These are phyloP conservation scores for Dendrobium nobile DNA, from an alignment of 106 monocot genomes.

Conservation along the genomic window DNA sequence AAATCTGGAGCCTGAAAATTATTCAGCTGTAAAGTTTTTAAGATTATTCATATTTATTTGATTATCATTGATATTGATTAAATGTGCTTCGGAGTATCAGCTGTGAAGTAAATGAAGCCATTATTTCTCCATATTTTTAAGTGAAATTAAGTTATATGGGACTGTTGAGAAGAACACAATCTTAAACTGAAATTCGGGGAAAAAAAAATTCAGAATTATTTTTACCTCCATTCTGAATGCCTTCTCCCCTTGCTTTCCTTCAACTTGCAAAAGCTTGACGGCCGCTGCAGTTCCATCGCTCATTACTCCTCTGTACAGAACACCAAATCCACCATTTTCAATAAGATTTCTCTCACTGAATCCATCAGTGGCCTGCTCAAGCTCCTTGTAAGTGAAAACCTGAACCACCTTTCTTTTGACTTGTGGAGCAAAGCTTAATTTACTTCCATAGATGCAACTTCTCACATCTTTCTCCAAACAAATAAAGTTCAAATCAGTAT, in stretches of 20 bases:
- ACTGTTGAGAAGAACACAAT: no score
- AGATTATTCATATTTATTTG: no score
- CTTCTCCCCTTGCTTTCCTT: constrained; percentile 64
- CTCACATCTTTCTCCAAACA: constrained; percentile 19
- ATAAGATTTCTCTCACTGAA: constrained; percentile 56
- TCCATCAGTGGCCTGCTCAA: constrained; percentile 64
- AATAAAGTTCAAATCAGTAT: neutral
- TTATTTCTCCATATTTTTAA: no score
- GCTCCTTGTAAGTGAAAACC: constrained; percentile 88
- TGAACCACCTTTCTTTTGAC: constrained; percentile 35
- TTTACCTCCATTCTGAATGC: constrained; percentile 88
- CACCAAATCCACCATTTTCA: constrained; percentile 56
- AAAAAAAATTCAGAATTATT: neutral
- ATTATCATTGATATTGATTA: no score
- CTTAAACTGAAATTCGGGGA: no score
- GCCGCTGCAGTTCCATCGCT: constrained; percentile 56
- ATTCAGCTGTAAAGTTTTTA: no score
- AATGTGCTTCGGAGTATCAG: no score
- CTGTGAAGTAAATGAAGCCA: no score
- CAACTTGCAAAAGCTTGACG: constrained; percentile 58
- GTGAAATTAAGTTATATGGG: no score
- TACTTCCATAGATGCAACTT: constrained; percentile 44
- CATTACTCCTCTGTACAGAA: constrained; percentile 48
- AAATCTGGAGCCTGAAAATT: no score
- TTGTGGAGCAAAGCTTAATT: constrained; percentile 21